Percentiles rank a stretch among this genome's conserved stretches.
Conservation (phyloP, 2,329 filamentous ascomycete genomes). For the Didymella segeticola region DNA sequence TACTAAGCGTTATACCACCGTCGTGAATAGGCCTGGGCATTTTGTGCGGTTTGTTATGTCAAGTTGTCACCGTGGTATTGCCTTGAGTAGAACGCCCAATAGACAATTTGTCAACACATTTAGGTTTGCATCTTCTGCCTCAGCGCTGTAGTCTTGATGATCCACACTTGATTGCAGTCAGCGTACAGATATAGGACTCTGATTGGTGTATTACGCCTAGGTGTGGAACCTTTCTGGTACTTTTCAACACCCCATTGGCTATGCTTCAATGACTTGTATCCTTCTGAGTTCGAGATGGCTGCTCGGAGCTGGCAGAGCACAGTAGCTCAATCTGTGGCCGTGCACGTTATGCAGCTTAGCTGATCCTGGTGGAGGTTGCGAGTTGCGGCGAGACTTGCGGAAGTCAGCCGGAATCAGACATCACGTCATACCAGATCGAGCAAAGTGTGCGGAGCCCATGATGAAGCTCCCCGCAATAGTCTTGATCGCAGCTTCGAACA, state of each 20-base stretch:
- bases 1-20: slow-evolving; percentile 48
- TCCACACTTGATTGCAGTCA: too few species aligned
- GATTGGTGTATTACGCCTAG: too few species aligned
- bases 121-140: not conserved
- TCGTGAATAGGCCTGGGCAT: slow-evolving; percentile 20
- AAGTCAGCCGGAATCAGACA: slow-evolving; percentile 3
- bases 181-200: too few species aligned
- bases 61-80: slow-evolving; percentile 10
- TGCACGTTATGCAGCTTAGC: not conserved
- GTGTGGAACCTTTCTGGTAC: too few species aligned
- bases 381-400: slow-evolving; percentile 13
- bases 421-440: slow-evolving; percentile 35
- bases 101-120: slow-evolving; percentile 6
- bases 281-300: too few species aligned
- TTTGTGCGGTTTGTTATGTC: slow-evolving; percentile 23
- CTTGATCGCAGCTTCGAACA: slow-evolving; percentile 9
- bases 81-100: slow-evolving; percentile 11
- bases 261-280: too few species aligned
- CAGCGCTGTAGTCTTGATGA: not conserved
- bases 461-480: slow-evolving; percentile 29
- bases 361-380: slow-evolving; percentile 21
- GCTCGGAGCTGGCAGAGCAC: too few species aligned
- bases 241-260: too few species aligned
- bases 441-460: slow-evolving; percentile 19
- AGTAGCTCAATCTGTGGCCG: not conserved